These are phyloP conservation scores for Phytophthora fragariaefolia DNA, from an alignment of 352 stramenopile species.

Conservation along the genomic window DNA sequence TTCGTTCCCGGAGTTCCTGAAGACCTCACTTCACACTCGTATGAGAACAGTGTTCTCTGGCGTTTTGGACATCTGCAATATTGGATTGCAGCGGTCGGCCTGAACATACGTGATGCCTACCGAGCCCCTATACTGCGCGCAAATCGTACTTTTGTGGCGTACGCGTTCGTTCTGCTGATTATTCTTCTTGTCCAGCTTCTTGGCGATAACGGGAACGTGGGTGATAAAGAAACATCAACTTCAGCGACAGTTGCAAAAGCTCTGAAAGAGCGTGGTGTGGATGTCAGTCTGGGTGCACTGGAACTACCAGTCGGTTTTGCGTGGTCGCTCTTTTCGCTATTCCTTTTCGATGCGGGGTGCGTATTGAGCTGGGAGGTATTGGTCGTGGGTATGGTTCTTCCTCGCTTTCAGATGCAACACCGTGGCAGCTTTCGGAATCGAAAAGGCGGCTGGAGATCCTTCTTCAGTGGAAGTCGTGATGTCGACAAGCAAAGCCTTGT, in stretches of 20 bases:
- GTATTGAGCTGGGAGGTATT: constrained; percentile 67
- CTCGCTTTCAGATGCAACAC: constrained; percentile 56
- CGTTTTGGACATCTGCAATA: constrained; percentile 84
- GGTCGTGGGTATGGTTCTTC: constrained; percentile 60
- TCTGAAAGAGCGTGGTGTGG: constrained; percentile 44
- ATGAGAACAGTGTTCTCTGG: constrained; percentile 83
- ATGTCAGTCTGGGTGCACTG: constrained; percentile 64
- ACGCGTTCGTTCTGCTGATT: constrained; percentile 59
- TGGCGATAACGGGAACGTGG: constrained; percentile 64
- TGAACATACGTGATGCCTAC: constrained; percentile 73
- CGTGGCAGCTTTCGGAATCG: constrained; percentile 18
- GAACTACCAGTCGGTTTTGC: constrained; percentile 60
- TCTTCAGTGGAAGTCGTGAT: constrained; percentile 26
- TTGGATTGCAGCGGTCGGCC: constrained; percentile 68
- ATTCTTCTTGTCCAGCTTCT: constrained; percentile 71
- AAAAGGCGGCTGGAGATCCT: constrained; percentile 26
- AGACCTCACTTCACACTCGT: constrained; percentile 73
- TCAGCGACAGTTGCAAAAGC: constrained; percentile 42
- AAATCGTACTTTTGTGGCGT: constrained; percentile 61
- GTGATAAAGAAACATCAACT: constrained; percentile 55
- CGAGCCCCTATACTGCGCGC: constrained; percentile 58
- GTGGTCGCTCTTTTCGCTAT: constrained; percentile 72
- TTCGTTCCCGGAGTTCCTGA: constrained; percentile 55
- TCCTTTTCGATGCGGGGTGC: constrained; percentile 65
- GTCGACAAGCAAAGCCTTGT: constrained; percentile 49